A percentile compares a stretch with the other conserved stretches of the same genome.
Conservation (phyloP, 1,284 basidiomycete species). For the Microbotryomycetes sp. region DNA sequence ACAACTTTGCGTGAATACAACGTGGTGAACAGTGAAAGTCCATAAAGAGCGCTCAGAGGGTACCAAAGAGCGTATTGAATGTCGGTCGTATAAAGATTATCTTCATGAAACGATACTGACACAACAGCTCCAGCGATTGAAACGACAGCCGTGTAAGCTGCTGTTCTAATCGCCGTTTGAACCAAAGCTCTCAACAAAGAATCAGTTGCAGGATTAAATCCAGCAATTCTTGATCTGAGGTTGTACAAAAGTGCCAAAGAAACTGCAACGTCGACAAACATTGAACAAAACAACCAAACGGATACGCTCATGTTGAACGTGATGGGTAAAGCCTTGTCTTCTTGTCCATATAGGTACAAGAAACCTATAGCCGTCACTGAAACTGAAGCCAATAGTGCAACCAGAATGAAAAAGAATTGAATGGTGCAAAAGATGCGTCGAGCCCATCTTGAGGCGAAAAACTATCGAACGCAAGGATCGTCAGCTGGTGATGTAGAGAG, state of each 20-base stretch:
- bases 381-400: neutral
- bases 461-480: too few species aligned
- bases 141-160: constrained; percentile 16
- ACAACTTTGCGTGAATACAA: neutral
- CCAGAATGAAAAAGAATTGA: neutral
- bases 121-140: neutral
- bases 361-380: neutral
- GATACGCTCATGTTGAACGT: neutral
- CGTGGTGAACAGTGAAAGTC: neutral
- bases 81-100: neutral
- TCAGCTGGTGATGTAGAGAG: too few species aligned
- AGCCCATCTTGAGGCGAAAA: neutral
- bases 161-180: constrained; percentile 9
- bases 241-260: constrained; percentile 8
- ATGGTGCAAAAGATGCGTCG: neutral
- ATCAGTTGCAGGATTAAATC: constrained; percentile 19
- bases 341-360: neutral
- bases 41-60: neutral
- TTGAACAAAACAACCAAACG: constrained; percentile 1
- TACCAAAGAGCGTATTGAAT: neutral
- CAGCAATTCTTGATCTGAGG: constrained; percentile 6
- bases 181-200: constrained; percentile 5
- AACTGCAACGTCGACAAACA: constrained; percentile 11
- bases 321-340: neutral
- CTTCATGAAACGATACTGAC: neutral